Conservation (phyloP, 2,329 filamentous ascomycete species). For the Fusarium nurragi region DNA sequence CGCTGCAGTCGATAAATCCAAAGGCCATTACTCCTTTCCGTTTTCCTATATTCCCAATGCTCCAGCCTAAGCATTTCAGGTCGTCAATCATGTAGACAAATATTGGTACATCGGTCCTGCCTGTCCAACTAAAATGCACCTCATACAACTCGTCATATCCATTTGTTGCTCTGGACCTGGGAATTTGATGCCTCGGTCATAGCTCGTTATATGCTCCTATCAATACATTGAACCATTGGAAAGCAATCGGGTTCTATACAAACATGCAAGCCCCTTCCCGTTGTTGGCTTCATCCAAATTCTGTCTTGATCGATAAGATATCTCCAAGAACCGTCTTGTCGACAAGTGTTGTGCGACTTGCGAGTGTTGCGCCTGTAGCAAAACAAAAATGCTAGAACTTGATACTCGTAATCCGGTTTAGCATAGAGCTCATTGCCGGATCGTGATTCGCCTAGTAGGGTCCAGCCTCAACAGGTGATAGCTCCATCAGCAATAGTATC, state of each 20-base stretch:
- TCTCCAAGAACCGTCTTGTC: neutral
- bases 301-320: constrained; percentile 7
- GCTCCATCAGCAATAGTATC: constrained; percentile 6
- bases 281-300: constrained; percentile 1
- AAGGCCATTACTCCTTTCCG: constrained; percentile 23
- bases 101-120: constrained; percentile 36
- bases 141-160: constrained; percentile 6
- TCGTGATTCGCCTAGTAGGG: constrained; percentile 11
- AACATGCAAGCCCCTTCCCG: constrained; percentile 13
- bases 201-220: constrained; percentile 30
- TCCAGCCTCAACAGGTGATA: constrained; percentile 13
- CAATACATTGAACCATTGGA: constrained; percentile 8
- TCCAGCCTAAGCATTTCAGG: constrained; percentile 19
- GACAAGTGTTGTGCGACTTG: constrained; percentile 8
- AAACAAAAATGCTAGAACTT: constrained; percentile 1
- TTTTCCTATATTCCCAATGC: constrained; percentile 25
- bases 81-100: constrained; percentile 30
- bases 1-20: constrained; percentile 11
- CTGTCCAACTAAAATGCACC: constrained; percentile 18
- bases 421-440: neutral
- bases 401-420: neutral
- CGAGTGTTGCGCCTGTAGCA: neutral
- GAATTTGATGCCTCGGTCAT: constrained; percentile 30
- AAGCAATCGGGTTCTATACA: constrained; percentile 14
- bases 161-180: constrained; percentile 15